Conservation (phyloP, 805 yeast species). For the Danielia reshetovae region DNA sequence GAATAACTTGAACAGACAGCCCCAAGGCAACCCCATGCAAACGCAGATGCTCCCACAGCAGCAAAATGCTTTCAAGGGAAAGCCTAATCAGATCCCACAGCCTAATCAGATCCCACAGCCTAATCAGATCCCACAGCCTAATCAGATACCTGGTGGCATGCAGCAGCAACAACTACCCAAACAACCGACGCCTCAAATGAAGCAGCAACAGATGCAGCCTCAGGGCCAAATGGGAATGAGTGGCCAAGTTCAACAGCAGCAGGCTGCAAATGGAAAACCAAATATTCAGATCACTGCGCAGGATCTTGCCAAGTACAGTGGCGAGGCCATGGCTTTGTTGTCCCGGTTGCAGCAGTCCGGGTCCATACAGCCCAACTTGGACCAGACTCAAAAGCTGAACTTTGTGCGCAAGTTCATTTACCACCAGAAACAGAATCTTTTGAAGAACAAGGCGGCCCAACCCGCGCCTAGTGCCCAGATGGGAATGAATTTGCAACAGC, state of each 20-base stretch:
- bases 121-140: neutral
- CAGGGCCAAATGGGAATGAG: constrained; percentile 1
- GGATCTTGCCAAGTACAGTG: constrained; percentile 35
- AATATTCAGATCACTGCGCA: constrained; percentile 20
- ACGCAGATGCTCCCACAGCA: constrained; percentile 3
- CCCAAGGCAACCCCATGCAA: neutral
- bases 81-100: neutral
- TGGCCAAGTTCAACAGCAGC: constrained; percentile 15
- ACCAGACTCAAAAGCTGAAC: constrained; percentile 33
- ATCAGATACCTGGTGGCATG: constrained; percentile 1
- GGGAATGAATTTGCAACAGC: constrained; percentile 9
- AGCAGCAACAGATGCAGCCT: constrained; percentile 7
- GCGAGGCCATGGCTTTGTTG: constrained; percentile 39
- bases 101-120: neutral
- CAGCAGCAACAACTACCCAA: constrained; percentile 12
- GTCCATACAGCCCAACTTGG: constrained; percentile 31
- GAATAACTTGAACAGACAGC: constrained; percentile 2
- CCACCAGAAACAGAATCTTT: constrained; percentile 32
- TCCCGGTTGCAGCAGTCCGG: constrained; percentile 33
- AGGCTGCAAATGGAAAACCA: constrained; percentile 7
- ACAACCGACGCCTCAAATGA: constrained; percentile 1
- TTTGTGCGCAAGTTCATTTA: constrained; percentile 36
- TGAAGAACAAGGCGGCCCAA: constrained; percentile 21
- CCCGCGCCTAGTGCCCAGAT: constrained; percentile 11
- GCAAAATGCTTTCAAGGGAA: neutral